A percentile compares a stretch with the other conserved stretches of the same genome.
Conservation (phyloP, 805 yeast genomes). For the Metschnikowia chrysomelidarum region DNA sequence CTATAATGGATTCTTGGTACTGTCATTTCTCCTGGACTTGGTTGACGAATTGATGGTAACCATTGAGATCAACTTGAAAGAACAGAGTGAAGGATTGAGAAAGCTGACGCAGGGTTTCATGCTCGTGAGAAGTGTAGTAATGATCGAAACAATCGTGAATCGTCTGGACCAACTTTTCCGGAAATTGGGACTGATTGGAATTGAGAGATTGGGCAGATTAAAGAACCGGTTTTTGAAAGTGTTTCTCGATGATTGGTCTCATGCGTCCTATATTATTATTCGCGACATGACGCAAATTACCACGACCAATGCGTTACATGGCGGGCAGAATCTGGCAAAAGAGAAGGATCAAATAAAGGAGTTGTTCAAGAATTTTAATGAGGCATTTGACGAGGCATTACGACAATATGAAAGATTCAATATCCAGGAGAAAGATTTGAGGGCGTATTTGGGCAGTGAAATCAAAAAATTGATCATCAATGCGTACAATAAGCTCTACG, state of each 20-base stretch:
- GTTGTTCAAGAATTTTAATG: conserved; percentile 76
- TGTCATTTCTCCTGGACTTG: conserved; percentile 72
- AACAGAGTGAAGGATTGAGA: conserved; percentile 23
- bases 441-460: conserved; percentile 64
- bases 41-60: conserved; percentile 69
- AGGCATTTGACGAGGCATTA: conserved; percentile 75
- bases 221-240: conserved; percentile 71
- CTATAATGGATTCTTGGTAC: conserved; percentile 41
- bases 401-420: conserved; percentile 62
- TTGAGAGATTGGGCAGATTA: conserved; percentile 61
- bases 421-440: conserved; percentile 64
- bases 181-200: conserved; percentile 58
- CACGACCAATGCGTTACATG: conserved; percentile 47
- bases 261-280: conserved; percentile 69
- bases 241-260: conserved; percentile 78
- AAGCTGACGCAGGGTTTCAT: conserved; percentile 64
- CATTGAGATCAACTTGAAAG: conserved; percentile 60
- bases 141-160: conserved; percentile 71
- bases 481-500: conserved; percentile 80
- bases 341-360: conserved; percentile 84
- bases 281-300: conserved; percentile 71
- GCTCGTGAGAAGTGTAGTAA: conserved; percentile 65
- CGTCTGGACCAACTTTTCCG: conserved; percentile 51
- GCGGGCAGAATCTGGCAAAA: conserved; percentile 46
- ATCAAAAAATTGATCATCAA: conserved; percentile 74